These are phyloP conservation scores for Allium cepa DNA, from an alignment of 106 monocot genomes.

Conservation along the genomic window DNA sequence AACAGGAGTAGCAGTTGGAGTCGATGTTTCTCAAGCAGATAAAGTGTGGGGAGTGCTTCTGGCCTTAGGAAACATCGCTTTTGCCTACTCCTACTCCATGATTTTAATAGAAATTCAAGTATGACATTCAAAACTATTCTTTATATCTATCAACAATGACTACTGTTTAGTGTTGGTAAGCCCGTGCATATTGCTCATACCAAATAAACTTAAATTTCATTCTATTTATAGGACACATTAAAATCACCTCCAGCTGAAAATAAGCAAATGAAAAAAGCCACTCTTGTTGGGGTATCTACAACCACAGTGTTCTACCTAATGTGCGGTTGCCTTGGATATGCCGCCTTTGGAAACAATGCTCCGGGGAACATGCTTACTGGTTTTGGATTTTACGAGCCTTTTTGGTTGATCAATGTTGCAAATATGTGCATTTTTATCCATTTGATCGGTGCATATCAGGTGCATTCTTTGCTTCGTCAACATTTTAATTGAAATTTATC, in stretches of 20 bases:
- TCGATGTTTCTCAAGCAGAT: constrained; percentile 38
- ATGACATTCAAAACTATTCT: neutral
- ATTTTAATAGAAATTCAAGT: constrained; percentile 82
- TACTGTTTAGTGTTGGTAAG: neutral
- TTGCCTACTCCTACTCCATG: constrained; percentile 56
- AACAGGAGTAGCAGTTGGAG: constrained; percentile 51
- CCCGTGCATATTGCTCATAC: constrained; percentile 24
- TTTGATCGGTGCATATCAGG: constrained; percentile 38
- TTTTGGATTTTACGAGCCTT: constrained; percentile 56
- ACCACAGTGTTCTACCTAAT: constrained; percentile 54
- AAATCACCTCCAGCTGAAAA: constrained; percentile 66
- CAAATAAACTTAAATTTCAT: constrained; percentile 2
- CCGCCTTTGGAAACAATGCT: constrained; percentile 46
- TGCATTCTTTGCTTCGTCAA: neutral
- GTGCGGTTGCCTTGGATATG: constrained; percentile 46
- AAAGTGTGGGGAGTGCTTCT: constrained; percentile 79
- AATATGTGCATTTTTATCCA: constrained; percentile 45
- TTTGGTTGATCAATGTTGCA: constrained; percentile 45
- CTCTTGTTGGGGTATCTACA: constrained; percentile 33
- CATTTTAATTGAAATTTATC: neutral
- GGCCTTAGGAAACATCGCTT: constrained; percentile 72
- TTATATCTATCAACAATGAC: neutral
- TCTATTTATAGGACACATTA: constrained; percentile 44
- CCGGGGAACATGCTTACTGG: constrained; percentile 58
- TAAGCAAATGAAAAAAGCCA: constrained; percentile 59